Conservation (phyloP, 176 grass and related monocot species). For the Rhynchospora breviuscula region DNA sequence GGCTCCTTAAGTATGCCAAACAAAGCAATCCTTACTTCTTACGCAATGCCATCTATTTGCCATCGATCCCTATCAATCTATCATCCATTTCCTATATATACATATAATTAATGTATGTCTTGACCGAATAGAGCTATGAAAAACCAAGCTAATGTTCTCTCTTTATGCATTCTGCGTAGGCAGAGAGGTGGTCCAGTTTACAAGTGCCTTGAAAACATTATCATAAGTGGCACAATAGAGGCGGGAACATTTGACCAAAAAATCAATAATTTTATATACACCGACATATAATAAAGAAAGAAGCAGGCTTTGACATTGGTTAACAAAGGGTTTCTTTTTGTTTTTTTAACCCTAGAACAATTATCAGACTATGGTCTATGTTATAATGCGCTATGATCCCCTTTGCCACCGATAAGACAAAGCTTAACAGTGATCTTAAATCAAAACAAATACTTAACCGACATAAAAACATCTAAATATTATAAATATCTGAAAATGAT, state of each 20-base stretch:
- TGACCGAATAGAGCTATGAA: neutral
- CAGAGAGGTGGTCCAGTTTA: neutral
- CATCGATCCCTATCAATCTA: conserved; percentile 50
- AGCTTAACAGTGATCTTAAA: neutral
- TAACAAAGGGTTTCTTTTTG: neutral
- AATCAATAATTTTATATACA: neutral
- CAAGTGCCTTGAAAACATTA: neutral
- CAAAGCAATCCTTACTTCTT: conserved; percentile 55
- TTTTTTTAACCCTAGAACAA: neutral
- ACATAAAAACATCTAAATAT: too few species aligned
- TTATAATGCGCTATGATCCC: neutral
- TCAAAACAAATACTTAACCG: too few species aligned
- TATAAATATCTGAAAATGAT: too few species aligned
- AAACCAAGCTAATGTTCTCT: neutral
- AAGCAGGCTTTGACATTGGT: neutral
- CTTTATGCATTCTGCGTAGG: neutral
- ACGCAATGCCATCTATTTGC: conserved; percentile 48
- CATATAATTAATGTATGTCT: neutral
- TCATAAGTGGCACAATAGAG: neutral
- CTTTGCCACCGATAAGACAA: neutral
- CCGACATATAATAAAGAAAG: neutral
- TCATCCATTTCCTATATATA: conserved; percentile 36
- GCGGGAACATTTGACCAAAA: conserved; percentile 11
- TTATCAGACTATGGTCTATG: neutral
- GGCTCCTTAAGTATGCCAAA: conserved; percentile 25